Conservation (phyloP, 352 stramenopile species). For the Globisporangium mamillatum region DNA sequence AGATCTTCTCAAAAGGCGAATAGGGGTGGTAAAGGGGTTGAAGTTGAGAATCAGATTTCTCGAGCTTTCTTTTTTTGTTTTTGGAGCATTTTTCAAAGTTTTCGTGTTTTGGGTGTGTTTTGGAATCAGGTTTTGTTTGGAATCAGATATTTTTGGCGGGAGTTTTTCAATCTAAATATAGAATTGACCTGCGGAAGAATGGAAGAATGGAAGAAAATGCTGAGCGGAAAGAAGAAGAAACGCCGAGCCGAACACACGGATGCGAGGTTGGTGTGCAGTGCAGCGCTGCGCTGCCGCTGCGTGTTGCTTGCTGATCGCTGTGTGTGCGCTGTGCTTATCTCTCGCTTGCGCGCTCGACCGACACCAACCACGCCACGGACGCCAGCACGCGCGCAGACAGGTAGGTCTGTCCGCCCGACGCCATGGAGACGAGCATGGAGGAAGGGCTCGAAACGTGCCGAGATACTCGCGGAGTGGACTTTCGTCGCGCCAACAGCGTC, state of each 20-base stretch:
- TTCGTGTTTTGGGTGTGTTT: too few relatives aligned
- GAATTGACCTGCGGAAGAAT: too few relatives aligned
- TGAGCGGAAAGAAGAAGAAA: constrained; percentile 9
- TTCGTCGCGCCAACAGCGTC: constrained; percentile 2
- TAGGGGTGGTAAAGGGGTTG: too few relatives aligned
- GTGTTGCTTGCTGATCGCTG: constrained; percentile 5
- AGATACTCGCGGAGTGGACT: constrained; percentile 1
- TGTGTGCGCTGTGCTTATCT: constrained; percentile 4
- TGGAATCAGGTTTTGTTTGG: too few relatives aligned
- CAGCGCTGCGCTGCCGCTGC: background rate
- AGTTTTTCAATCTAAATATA: too few relatives aligned
- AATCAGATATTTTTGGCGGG: too few relatives aligned
- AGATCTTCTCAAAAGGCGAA: too few relatives aligned
- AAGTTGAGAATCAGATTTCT: too few relatives aligned
- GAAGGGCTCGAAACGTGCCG: constrained; percentile 8
- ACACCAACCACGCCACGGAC: background rate
- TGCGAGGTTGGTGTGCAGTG: background rate
- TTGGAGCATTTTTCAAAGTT: too few relatives aligned
- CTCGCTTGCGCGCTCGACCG: constrained; percentile 9
- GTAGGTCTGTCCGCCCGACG: background rate
- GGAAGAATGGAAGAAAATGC: constrained; percentile 13
- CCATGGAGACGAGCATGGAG: constrained; percentile 8
- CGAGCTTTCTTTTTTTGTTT: too few relatives aligned
- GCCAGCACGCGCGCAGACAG: background rate
- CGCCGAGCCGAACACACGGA: constrained; percentile 19